These are phyloP conservation scores for Epichloe bromicola DNA, from an alignment of 2,329 filamentous ascomycete genomes.

Conservation along the genomic window DNA sequence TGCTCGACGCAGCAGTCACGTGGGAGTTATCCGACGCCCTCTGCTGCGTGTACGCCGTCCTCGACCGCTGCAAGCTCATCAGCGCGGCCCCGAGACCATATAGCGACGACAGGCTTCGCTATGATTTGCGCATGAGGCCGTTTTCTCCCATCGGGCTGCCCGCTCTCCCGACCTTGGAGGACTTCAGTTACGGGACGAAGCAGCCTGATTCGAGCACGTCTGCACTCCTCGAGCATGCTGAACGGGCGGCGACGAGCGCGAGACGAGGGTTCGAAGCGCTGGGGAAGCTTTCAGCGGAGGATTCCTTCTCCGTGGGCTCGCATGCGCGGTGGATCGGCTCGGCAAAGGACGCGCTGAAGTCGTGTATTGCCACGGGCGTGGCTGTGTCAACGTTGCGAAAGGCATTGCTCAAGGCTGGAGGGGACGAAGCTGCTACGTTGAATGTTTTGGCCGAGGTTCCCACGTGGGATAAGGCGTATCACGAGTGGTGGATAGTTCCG, in stretches of 20 bases:
- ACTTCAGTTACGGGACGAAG: constrained; percentile 36
- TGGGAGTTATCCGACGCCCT: constrained; percentile 43
- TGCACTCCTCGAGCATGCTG: constrained; percentile 32
- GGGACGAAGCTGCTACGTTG: constrained; percentile 15
- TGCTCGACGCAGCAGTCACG: constrained; percentile 52
- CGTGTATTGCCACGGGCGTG: constrained; percentile 58
- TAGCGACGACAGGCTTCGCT: constrained; percentile 53
- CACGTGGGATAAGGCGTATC: constrained; percentile 39
- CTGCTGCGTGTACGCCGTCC: constrained; percentile 50
- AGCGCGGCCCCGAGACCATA: constrained; percentile 45
- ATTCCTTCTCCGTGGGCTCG: constrained; percentile 42
- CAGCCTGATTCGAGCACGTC: constrained; percentile 25
- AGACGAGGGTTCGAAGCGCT: constrained; percentile 45
- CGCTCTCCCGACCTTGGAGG: constrained; percentile 49
- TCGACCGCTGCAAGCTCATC: constrained; percentile 46
- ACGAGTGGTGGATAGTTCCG: constrained; percentile 54
- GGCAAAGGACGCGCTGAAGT: constrained; percentile 48
- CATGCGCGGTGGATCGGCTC: constrained; percentile 50
- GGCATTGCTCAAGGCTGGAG: constrained; percentile 28
- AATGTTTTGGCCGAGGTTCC: constrained; percentile 40
- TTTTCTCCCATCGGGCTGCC: constrained; percentile 59
- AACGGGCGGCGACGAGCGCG: constrained; percentile 32
- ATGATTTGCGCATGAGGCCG: constrained; percentile 78
- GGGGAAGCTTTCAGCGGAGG: constrained; percentile 34
- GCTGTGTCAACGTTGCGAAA: constrained; percentile 48